A percentile compares a stretch with the other conserved stretches of the same genome.
Conservation (phyloP, 306 rosid genomes). For the Quercus dentata region DNA sequence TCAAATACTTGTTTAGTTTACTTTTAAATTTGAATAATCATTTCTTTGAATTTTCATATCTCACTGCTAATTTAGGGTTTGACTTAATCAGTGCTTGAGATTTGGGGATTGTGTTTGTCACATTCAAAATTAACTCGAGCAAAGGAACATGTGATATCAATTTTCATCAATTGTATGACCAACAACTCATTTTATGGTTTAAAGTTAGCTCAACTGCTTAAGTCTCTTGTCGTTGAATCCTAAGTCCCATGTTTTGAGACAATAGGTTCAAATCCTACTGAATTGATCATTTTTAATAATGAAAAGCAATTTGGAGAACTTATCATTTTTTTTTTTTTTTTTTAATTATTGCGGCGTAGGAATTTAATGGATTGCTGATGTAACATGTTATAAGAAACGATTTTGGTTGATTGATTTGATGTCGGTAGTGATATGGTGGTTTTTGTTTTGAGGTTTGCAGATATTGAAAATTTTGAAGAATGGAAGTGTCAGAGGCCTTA, state of each 20-base stretch:
- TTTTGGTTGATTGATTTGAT: not conserved
- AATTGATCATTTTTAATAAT: not conserved
- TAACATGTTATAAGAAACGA: not conserved
- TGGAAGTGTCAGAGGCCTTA: conserved; percentile 82
- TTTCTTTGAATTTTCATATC: conserved; percentile 10
- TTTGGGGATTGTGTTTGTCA: not conserved
- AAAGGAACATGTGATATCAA: not conserved
- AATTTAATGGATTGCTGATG: not conserved
- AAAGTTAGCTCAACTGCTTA: too few species aligned
- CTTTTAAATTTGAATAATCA: not conserved
- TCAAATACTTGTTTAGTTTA: not conserved
- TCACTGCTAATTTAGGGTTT: not conserved
- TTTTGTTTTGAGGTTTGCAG: conserved; percentile 30
- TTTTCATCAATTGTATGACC: not conserved
- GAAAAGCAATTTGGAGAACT: not conserved
- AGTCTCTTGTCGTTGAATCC: too few species aligned
- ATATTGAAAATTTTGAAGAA: conserved; percentile 68
- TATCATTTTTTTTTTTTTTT: too few species aligned
- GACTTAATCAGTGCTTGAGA: not conserved
- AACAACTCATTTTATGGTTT: not conserved
- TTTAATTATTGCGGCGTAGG: not conserved
- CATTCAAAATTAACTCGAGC: not conserved
- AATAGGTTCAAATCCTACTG: not conserved
- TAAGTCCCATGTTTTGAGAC: too few species aligned
- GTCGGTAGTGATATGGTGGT: not conserved